Conservation (phyloP, 805 yeast genomes). For the Cyberlindnera japonica region DNA sequence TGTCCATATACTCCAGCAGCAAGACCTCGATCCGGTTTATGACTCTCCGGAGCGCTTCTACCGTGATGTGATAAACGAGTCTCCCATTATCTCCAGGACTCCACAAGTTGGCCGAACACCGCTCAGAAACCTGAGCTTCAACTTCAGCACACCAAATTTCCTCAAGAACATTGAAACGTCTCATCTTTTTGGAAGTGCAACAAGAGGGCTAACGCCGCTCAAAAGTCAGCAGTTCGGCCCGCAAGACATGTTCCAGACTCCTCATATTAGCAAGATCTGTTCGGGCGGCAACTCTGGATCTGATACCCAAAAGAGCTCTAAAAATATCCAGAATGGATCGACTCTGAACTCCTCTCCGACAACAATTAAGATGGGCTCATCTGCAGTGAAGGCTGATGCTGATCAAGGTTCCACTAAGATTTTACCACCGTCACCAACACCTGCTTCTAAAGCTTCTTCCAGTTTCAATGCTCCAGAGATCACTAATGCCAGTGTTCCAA, state of each 20-base stretch:
- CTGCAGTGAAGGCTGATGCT: slow-evolving; percentile 24
- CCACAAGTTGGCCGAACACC: slow-evolving; percentile 28
- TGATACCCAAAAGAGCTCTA: too few species aligned
- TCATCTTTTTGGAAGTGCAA: slow-evolving; percentile 6
- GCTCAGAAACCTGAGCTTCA: slow-evolving; percentile 19
- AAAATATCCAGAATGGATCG: too few species aligned
- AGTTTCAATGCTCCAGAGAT: not conserved
- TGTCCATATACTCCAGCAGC: slow-evolving; percentile 8
- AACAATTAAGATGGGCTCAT: slow-evolving; percentile 28
- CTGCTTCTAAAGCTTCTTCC: slow-evolving; percentile 15
- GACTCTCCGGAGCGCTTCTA: slow-evolving; percentile 29
- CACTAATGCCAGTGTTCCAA: slow-evolving; percentile 17
- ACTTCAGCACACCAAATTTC: slow-evolving; percentile 27
- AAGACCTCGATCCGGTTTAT: slow-evolving; percentile 19
- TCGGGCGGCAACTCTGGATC: too few species aligned
- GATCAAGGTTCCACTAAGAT: slow-evolving; percentile 8
- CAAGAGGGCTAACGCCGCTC: slow-evolving; percentile 24
- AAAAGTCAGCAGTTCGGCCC: slow-evolving; percentile 23
- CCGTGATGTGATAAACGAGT: slow-evolving; percentile 27
- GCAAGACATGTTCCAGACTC: slow-evolving; percentile 23
- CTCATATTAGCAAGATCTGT: slow-evolving; percentile 14
- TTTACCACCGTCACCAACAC: slow-evolving; percentile 27
- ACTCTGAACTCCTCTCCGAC: slow-evolving; percentile 28
- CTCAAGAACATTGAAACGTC: slow-evolving; percentile 22
- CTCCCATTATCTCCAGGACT: slow-evolving; percentile 24